A percentile compares a stretch with the other conserved stretches of the same genome.
These are phyloP conservation scores for Backusella luteola DNA, from an alignment of 192 early-diverging fungal genomes.

Conservation along the genomic window DNA sequence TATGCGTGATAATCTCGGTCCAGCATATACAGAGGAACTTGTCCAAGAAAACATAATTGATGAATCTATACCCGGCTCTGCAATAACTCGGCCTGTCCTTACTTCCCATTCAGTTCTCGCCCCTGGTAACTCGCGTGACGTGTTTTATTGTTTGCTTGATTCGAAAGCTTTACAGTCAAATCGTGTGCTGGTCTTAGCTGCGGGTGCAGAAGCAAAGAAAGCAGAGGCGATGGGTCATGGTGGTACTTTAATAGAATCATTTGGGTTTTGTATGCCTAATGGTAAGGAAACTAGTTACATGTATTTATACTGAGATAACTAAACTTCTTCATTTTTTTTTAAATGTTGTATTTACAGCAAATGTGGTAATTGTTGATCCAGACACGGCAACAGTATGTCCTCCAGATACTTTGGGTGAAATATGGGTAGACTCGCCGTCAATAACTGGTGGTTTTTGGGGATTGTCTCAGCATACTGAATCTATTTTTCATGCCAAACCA, in stretches of 20 bases:
- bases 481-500: conserved; percentile 70
- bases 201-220: conserved; percentile 33
- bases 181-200: conserved; percentile 56
- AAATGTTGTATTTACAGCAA: conserved; percentile 35
- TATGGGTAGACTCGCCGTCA: conserved; percentile 79
- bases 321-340: neutral
- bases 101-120: conserved; percentile 18
- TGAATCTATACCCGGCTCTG: conserved; percentile 1
- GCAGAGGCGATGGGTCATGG: conserved; percentile 29
- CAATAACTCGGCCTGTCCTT: neutral
- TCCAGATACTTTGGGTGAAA: conserved; percentile 75
- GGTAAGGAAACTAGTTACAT: conserved; percentile 29
- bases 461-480: conserved; percentile 68
- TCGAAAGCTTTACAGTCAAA: conserved; percentile 61
- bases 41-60: conserved; percentile 10
- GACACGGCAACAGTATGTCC: conserved; percentile 74
- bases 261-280: conserved; percentile 62
- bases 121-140: conserved; percentile 29
- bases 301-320: neutral
- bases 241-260: conserved; percentile 45
- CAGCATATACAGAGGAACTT: conserved; percentile 32
- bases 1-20: conserved; percentile 64
- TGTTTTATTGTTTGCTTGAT: conserved; percentile 70
- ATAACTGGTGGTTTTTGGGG: conserved; percentile 78
- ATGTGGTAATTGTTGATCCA: conserved; percentile 79